A percentile compares a stretch with the other conserved stretches of the same genome.
Conservation (phyloP, 2,329 filamentous ascomycete genomes). For the Penicillium thymicola region DNA sequence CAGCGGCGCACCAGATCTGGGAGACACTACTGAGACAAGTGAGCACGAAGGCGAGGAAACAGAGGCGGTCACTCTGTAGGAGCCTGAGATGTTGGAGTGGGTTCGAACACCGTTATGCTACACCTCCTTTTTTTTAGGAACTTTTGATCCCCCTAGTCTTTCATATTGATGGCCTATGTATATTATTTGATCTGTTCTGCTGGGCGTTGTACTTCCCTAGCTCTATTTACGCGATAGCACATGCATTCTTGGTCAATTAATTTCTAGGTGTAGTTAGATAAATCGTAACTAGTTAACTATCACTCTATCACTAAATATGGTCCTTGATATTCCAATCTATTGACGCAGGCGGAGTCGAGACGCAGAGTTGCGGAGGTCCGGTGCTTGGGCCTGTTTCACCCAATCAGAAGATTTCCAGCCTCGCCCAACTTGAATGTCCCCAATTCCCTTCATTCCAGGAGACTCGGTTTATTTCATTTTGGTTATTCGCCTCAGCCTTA, state of each 20-base stretch:
- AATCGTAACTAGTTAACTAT: neutral
- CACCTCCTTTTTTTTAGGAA: neutral
- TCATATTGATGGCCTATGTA: constrained; percentile 21
- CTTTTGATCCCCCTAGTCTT: constrained; percentile 3
- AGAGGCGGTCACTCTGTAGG: neutral
- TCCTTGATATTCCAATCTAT: neutral
- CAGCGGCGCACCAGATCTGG: constrained; percentile 38
- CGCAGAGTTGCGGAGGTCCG: constrained; percentile 15
- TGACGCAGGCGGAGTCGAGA: constrained; percentile 6
- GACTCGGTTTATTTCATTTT: constrained; percentile 4
- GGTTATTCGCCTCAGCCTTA: neutral
- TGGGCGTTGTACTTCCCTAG: constrained; percentile 20
- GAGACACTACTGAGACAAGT: constrained; percentile 33
- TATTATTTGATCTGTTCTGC: constrained; percentile 22
- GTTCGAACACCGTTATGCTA: constrained; percentile 1
- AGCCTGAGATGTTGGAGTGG: neutral
- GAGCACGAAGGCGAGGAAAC: constrained; percentile 15
- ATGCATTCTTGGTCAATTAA: constrained; percentile 5
- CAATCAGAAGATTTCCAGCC: constrained; percentile 23
- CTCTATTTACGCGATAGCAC: constrained; percentile 12
- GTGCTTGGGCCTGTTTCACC: constrained; percentile 12
- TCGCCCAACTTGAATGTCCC: constrained; percentile 14
- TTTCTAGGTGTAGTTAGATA: neutral
- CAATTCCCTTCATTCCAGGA: constrained; percentile 4
- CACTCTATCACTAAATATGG: neutral